Evolutionary conservation across 805 yeast species (phyloP), one percentile per base, ranked within the genome.

Genomic region (Suhomyces kilbournensis): DNA sequence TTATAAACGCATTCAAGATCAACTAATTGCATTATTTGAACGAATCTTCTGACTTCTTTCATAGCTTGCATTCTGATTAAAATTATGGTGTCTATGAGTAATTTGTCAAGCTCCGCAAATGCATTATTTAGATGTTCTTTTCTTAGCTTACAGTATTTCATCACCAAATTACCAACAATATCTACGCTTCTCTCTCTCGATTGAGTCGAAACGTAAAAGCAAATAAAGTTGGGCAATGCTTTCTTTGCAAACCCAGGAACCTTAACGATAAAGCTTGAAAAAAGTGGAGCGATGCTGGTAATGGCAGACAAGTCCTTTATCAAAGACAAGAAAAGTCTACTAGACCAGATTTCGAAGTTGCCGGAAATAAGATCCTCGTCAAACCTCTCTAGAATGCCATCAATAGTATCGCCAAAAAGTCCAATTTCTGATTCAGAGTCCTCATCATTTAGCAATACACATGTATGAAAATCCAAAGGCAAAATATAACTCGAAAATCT

Each of bases 11-110:
- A 38, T 1, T 51, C 48, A 5, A 67, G 54, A 47, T 75, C 70
- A n/a, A 79, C 51, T 0, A 56, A 55, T 9, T 57, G 49, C 49
- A 67, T 74, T 3, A 74, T 61, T 1, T 52, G 54, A 6, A 55
- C 51, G 52, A 72, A 80, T 5, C 53, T 57, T 2, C 58, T 53
- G 2, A 59, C 48, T 2, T 63, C 63, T 47, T 55, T 59, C 47
- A 69, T 70, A 0, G 75, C 67, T 2, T 79, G 83, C 6, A 72
- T 60, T 49, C 85, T 63, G 3, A 81, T 58, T 4, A 69, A 52
- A 4, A 79, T 50, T 1, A 68, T 42, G 5, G 65, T 59, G 6
- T 59, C 50, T 8, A 59, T 52, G 39, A 70, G 56, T 12, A 69
- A 56, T 10, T 59, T 52, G 12, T 57, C 52, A 30, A 55, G 46